phyloP scores from a whole-genome alignment of 2,329 filamentous ascomycete genomes.

The Coniella lustricola region DNA sequence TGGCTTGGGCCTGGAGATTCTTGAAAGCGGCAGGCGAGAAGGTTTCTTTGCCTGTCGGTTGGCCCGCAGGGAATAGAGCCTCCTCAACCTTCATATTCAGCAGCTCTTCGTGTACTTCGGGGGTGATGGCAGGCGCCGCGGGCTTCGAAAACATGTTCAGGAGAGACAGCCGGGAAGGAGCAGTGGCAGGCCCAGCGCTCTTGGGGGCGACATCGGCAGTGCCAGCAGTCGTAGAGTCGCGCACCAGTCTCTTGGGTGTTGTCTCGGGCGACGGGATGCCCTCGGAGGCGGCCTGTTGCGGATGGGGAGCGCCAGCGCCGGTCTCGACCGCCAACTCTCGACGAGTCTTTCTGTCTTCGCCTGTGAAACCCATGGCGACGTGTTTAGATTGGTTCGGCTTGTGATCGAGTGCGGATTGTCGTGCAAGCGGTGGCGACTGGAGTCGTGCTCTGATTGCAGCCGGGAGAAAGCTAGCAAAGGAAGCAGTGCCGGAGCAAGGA shows the following conservation, averaged over 20 bases:
- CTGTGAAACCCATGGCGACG: constrained; percentile 36
- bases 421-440: constrained; percentile 21
- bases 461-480: constrained; percentile 29
- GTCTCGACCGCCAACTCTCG: constrained; percentile 18
- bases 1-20: constrained; percentile 53
- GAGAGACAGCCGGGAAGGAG: constrained; percentile 25
- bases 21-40: constrained; percentile 55
- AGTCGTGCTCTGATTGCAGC: constrained; percentile 23
- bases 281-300: constrained; percentile 8
- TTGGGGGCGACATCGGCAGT: constrained; percentile 9
- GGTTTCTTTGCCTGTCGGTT: constrained; percentile 36
- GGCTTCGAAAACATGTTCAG: constrained; percentile 21
- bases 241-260: constrained; percentile 25
- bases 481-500: constrained; percentile 28
- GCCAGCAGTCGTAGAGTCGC: constrained; percentile 20
- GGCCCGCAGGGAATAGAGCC: constrained; percentile 43
- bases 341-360: constrained; percentile 28
- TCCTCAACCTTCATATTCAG: constrained; percentile 48
- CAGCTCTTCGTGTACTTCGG: constrained; percentile 43
- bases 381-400: constrained; percentile 17
- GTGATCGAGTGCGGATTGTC: neutral
- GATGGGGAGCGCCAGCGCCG: constrained; percentile 3
- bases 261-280: constrained; percentile 23
- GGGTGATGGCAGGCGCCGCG: constrained; percentile 14
- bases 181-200: constrained; percentile 7